Evolutionary conservation across 2,329 filamentous ascomycete genomes (phyloP).

Genomic region (Fusarium staphyleae): DNA sequence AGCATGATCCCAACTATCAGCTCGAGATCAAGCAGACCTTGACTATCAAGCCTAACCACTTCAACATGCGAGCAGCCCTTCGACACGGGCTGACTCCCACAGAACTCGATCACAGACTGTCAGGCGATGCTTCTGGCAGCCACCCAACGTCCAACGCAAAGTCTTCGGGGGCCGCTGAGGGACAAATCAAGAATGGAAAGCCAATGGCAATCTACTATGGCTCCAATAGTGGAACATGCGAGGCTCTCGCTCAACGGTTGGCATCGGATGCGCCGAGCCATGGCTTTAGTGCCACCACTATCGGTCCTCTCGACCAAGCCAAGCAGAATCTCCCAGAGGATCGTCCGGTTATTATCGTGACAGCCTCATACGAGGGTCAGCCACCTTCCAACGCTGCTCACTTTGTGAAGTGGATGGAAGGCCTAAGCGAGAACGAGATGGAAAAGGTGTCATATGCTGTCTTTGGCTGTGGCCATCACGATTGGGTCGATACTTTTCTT

Average conservation of each 20-base stretch:
- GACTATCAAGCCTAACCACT: constrained; percentile 69
- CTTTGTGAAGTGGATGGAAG: constrained; percentile 72
- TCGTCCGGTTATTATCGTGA: constrained; percentile 70
- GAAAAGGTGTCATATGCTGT: constrained; percentile 69
- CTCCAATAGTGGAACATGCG: constrained; percentile 77
- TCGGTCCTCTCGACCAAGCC: constrained; percentile 67
- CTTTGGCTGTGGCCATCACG: constrained; percentile 70
- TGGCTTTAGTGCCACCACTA: constrained; percentile 63
- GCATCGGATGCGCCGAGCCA: constrained; percentile 64
- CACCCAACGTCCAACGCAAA: constrained; percentile 12
- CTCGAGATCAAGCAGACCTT: constrained; percentile 63
- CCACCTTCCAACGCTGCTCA: constrained; percentile 74
- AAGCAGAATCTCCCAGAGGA: constrained; percentile 65
- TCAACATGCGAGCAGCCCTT: constrained; percentile 66
- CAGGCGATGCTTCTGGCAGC: constrained; percentile 25
- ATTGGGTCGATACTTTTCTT: constrained; percentile 71
- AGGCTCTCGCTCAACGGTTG: constrained; percentile 70
- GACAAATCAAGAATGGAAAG: constrained; percentile 39
- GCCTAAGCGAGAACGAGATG: constrained; percentile 54
- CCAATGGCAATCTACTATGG: constrained; percentile 74
- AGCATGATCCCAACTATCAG: constrained; percentile 64
- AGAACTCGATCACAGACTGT: constrained; percentile 55
- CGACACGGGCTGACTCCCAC: constrained; percentile 56
- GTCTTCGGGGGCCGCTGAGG: constrained; percentile 1
- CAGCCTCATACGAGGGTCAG: constrained; percentile 76